Conservation (phyloP, 75 land plant genomes). For the Azolla pinnata region DNA sequence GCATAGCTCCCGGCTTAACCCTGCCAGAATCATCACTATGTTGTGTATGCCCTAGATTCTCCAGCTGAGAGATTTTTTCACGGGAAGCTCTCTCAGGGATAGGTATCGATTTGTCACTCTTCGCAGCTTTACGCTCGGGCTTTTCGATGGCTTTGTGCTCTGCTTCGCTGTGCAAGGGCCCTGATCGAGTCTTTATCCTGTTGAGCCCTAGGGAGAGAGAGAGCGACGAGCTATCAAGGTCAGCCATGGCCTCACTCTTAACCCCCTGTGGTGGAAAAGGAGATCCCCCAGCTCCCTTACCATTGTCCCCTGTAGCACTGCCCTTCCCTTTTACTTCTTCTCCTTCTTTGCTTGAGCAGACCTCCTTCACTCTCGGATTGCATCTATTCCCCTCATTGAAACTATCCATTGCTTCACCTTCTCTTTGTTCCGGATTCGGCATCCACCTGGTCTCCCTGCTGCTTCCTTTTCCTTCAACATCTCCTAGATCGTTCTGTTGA, state of each 20-base stretch:
- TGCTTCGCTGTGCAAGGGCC: constrained; percentile 42
- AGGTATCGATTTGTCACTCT: no score
- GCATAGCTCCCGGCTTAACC: no score
- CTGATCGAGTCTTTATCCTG: constrained; percentile 92
- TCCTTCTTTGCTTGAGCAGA: not conserved
- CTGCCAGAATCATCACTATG: no score
- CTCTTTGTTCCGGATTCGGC: not conserved
- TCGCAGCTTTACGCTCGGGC: not conserved
- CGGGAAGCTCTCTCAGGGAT: no score
- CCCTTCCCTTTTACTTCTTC: not conserved
- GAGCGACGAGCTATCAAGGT: constrained; percentile 12
- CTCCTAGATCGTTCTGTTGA: not conserved
- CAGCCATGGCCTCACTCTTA: not conserved
- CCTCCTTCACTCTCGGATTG: not conserved
- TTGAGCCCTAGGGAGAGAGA: constrained; percentile 55
- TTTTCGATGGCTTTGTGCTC: not conserved
- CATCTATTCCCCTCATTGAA: not conserved
- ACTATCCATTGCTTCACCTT: constrained; percentile 1
- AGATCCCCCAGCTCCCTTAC: not conserved
- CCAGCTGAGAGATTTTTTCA: no score
- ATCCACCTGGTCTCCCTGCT: no score
- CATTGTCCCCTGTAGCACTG: not conserved
- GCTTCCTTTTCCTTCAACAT: not conserved
- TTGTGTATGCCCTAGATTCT: no score
- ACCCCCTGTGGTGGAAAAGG: not conserved